Evolutionary conservation across 2,329 filamentous ascomycete genomes (phyloP).

Genomic region (Pseudonectria buxi): DNA sequence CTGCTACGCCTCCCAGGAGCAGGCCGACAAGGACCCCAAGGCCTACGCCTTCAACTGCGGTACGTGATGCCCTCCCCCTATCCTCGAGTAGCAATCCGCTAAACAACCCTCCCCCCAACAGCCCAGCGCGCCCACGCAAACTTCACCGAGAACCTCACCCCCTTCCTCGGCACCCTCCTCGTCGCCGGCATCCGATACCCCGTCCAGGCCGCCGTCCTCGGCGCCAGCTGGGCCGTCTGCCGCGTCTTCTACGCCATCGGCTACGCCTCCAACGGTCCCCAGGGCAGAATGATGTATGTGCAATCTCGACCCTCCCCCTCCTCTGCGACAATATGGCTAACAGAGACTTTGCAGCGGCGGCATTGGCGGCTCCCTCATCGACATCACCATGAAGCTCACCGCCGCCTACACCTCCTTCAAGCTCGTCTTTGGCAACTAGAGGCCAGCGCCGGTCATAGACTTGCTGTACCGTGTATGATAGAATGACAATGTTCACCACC

Average conservation of each 20-base stretch:
- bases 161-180: conserved; percentile 45
- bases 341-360: conserved; percentile 29
- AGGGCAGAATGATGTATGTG: conserved; percentile 36
- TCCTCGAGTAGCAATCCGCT: too few relatives aligned
- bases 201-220: conserved; percentile 39
- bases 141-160: conserved; percentile 54
- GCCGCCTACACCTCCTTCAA: conserved; percentile 37
- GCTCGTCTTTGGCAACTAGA: conserved; percentile 28
- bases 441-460: too few relatives aligned
- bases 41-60: conserved; percentile 58
- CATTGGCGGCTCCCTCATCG: conserved; percentile 26
- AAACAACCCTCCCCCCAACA: conserved; percentile 19
- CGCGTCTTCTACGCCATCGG: conserved; percentile 50
- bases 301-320: not conserved
- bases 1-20: conserved; percentile 48
- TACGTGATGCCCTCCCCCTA: conserved; percentile 20
- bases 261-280: conserved; percentile 43
- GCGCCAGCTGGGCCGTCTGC: conserved; percentile 44
- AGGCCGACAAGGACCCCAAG: conserved; percentile 46
- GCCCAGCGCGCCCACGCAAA: conserved; percentile 57
- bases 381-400: conserved; percentile 34
- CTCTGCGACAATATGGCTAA: conserved; percentile 10
- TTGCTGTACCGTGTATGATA: too few relatives aligned
- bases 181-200: conserved; percentile 53
- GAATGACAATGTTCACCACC: too few relatives aligned